A percentile compares a stretch with the other conserved stretches of the same genome.
phyloP scores from a whole-genome alignment of 2,329 filamentous ascomycete genomes.

The Emergomyces africanus region DNA sequence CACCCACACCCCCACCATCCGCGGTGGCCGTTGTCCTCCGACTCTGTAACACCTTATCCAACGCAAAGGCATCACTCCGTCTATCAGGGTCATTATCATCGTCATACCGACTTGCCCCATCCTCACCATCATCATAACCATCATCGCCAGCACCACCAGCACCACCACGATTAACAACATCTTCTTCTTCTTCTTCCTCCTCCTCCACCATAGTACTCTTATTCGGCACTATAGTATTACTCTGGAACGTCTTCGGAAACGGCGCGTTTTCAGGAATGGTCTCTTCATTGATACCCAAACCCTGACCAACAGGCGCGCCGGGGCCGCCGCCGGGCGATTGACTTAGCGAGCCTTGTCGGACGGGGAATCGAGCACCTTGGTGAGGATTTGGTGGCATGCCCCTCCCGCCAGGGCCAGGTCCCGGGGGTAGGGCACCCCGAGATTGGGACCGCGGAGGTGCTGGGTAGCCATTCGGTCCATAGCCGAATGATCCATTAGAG shows the following conservation, averaged over 20 bases:
- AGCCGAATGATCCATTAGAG: slow-evolving; percentile 16
- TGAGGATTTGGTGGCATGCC: slow-evolving; percentile 7
- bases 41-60: slow-evolving; percentile 39
- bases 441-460: slow-evolving; percentile 30
- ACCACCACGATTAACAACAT: slow-evolving; percentile 18
- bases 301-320: slow-evolving; percentile 13
- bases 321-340: slow-evolving; percentile 10
- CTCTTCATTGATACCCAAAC: slow-evolving; percentile 45
- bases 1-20: slow-evolving; percentile 13
- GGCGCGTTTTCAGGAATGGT: slow-evolving; percentile 50
- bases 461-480: slow-evolving; percentile 21
- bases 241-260: slow-evolving; percentile 79
- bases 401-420: slow-evolving; percentile 5
- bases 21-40: slow-evolving; percentile 37
- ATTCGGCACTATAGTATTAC: slow-evolving; percentile 92
- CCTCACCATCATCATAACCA: slow-evolving; percentile 60
- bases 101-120: slow-evolving; percentile 34
- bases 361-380: slow-evolving; percentile 22
- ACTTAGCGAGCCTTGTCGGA: slow-evolving; percentile 29
- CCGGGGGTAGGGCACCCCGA: slow-evolving; percentile 23
- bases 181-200: slow-evolving; percentile 50
- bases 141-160: slow-evolving; percentile 40
- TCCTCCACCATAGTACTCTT: slow-evolving; percentile 98
- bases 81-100: slow-evolving; percentile 35
- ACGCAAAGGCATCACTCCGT: slow-evolving; percentile 51